Evolutionary conservation across 1,284 basidiomycete genomes (phyloP).

Genomic region (Cystobasidium sp.): DNA sequence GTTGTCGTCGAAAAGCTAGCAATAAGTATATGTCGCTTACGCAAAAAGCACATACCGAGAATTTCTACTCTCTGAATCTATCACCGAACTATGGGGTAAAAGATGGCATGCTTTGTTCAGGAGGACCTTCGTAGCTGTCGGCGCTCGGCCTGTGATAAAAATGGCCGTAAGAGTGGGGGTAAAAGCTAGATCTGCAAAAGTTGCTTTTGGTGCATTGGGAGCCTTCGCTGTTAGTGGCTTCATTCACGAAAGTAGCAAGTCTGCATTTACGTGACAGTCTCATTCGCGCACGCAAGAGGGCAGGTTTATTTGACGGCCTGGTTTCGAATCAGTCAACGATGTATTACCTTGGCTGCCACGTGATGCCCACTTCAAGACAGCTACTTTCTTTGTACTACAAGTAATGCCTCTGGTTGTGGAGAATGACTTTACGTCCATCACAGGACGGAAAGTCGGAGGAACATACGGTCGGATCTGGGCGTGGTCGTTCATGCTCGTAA

Average conservation of each 20-base stretch:
- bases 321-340: slow-evolving; percentile 21
- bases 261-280: neutral
- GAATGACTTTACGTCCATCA: neutral
- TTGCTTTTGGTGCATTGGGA: slow-evolving; percentile 11
- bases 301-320: too few species aligned
- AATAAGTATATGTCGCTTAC: too few species aligned
- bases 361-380: slow-evolving; percentile 10
- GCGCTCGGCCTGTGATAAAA: neutral
- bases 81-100: slow-evolving; percentile 19
- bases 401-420: neutral
- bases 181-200: neutral
- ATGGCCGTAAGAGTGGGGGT: neutral
- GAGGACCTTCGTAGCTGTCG: slow-evolving; percentile 5
- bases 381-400: slow-evolving; percentile 22
- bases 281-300: too few species aligned
- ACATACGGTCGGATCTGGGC: slow-evolving; percentile 5
- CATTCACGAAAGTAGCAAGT: slow-evolving; percentile 26
- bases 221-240: slow-evolving; percentile 26
- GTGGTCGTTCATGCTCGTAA: slow-evolving; percentile 4
- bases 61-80: neutral
- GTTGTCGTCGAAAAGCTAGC: too few species aligned
- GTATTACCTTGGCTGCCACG: neutral
- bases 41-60: too few species aligned
- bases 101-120: slow-evolving; percentile 34
- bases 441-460: neutral